phyloP scores from a whole-genome alignment of 2,329 filamentous ascomycete genomes.

The Aspergillus pseudotamarii region DNA sequence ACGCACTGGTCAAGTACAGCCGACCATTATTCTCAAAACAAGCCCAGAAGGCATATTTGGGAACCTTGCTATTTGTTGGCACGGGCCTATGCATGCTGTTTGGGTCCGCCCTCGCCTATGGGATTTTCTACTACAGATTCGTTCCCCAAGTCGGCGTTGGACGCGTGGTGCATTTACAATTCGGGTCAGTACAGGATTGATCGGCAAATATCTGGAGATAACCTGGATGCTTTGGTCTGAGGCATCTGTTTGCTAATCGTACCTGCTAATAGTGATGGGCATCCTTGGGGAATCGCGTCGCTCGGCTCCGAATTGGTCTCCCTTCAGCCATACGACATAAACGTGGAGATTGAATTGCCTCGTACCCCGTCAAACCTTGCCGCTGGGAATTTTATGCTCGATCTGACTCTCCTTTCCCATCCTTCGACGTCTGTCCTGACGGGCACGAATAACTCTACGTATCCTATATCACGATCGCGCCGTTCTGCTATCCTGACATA shows the following conservation, averaged over 20 bases:
- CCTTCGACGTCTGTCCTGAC: slow-evolving; percentile 37
- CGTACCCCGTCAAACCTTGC: slow-evolving; percentile 74
- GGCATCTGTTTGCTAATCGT: not conserved
- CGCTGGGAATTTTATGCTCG: slow-evolving; percentile 93
- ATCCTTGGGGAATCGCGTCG: slow-evolving; percentile 57
- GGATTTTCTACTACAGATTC: slow-evolving; percentile 69
- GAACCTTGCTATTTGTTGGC: slow-evolving; percentile 56
- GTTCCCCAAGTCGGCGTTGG: slow-evolving; percentile 67
- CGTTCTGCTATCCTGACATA: slow-evolving; percentile 82
- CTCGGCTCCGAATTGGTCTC: slow-evolving; percentile 62
- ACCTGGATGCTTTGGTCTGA: not conserved
- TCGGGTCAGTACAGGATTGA: slow-evolving; percentile 51
- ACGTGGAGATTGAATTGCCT: slow-evolving; percentile 74
- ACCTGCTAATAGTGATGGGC: slow-evolving; percentile 38
- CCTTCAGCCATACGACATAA: slow-evolving; percentile 82
- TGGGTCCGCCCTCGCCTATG: slow-evolving; percentile 63
- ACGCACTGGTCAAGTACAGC: slow-evolving; percentile 56
- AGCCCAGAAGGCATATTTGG: slow-evolving; percentile 67
- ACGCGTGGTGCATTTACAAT: slow-evolving; percentile 67
- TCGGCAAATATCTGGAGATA: not conserved
- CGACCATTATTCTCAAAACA: slow-evolving; percentile 61
- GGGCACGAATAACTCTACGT: slow-evolving; percentile 32
- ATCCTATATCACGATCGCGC: slow-evolving; percentile 64
- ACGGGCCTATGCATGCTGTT: slow-evolving; percentile 59
- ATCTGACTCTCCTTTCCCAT: slow-evolving; percentile 67